These are phyloP conservation scores for Coniferiporia weirii DNA, from an alignment of 1,284 basidiomycete genomes.

Conservation along the genomic window DNA sequence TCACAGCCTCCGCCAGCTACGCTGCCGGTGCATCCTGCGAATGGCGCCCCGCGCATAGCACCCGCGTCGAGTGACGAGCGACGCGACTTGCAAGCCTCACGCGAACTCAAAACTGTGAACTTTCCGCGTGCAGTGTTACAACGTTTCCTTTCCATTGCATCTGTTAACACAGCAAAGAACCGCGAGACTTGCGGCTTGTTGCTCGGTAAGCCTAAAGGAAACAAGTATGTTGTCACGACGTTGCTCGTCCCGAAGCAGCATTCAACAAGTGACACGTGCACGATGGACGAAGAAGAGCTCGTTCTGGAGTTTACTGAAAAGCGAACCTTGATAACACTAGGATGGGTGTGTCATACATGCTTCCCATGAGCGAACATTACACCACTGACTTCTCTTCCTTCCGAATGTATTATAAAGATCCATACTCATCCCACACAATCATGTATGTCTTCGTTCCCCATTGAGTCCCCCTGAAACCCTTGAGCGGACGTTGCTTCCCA, in stretches of 20 bases:
- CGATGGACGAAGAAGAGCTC: slow-evolving; percentile 83
- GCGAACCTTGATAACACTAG: slow-evolving; percentile 74
- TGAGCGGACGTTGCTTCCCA: slow-evolving; percentile 24
- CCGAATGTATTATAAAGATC: slow-evolving; percentile 46
- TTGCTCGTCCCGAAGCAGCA: slow-evolving; percentile 80
- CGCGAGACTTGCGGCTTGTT: slow-evolving; percentile 65
- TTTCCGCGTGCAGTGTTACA: slow-evolving; percentile 67
- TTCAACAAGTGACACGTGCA: slow-evolving; percentile 82
- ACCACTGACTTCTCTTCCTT: slow-evolving; percentile 6
- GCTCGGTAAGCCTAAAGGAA: slow-evolving; percentile 51
- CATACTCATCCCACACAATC: slow-evolving; percentile 90
- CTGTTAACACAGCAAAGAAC: slow-evolving; percentile 52
- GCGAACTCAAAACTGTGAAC: slow-evolving; percentile 51
- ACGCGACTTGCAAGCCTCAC: slow-evolving; percentile 26
- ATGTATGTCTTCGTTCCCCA: slow-evolving; percentile 43
- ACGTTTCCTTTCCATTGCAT: slow-evolving; percentile 67
- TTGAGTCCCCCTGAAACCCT: background rate
- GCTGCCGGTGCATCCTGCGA: slow-evolving; percentile 14
- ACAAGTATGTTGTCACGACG: slow-evolving; percentile 65
- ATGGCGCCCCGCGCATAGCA: slow-evolving; percentile 23
- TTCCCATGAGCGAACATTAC: background rate
- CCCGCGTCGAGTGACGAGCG: slow-evolving; percentile 23
- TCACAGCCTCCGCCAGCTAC: slow-evolving; percentile 24
- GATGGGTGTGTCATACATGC: slow-evolving; percentile 60
- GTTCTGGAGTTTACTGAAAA: slow-evolving; percentile 81